phyloP scores from a whole-genome alignment of 2,329 filamentous ascomycete genomes.

The Ilyonectria robusta region DNA sequence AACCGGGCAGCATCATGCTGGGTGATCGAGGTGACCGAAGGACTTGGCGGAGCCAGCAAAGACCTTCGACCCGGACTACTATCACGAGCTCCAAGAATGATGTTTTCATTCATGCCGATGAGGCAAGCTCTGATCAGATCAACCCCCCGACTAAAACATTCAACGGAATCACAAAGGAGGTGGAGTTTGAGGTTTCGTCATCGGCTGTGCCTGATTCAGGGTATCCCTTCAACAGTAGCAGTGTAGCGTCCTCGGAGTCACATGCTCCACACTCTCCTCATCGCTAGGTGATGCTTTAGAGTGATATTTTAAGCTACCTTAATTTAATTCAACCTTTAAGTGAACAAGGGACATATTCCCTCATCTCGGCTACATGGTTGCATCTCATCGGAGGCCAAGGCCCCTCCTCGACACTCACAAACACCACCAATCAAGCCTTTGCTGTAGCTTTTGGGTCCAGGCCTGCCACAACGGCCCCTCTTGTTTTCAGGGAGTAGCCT shows the following conservation, averaged over 20 bases:
- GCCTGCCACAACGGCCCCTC: too few relatives aligned
- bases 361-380: too few relatives aligned
- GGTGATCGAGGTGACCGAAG: background rate
- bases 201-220: background rate
- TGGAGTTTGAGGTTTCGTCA: slow-evolving; percentile 1
- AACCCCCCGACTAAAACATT: background rate
- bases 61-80: background rate
- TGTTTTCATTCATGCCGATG: background rate
- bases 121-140: background rate
- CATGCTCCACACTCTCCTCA: background rate
- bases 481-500: too few relatives aligned
- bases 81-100: background rate
- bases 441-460: too few relatives aligned
- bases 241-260: background rate
- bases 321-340: background rate
- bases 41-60: background rate
- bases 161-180: background rate
- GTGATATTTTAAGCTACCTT: background rate
- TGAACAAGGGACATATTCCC: background rate
- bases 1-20: background rate
- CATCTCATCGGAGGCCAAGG: too few relatives aligned
- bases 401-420: too few relatives aligned
- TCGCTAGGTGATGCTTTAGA: background rate
- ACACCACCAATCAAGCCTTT: too few relatives aligned
- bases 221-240: background rate